These are phyloP conservation scores for Flaveria trinervia DNA, from an alignment of 129 eudicot genomes.

Conservation along the genomic window DNA sequence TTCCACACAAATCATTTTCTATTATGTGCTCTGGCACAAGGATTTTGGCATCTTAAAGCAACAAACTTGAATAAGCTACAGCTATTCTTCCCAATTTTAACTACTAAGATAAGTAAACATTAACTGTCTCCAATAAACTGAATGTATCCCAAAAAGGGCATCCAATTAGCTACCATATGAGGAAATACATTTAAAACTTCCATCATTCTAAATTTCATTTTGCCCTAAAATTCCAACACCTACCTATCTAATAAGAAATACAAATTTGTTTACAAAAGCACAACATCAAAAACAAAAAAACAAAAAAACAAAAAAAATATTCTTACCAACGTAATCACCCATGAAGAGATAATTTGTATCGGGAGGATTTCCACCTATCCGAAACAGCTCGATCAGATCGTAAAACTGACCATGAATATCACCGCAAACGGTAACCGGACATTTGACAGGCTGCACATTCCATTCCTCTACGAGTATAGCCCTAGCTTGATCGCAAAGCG, in stretches of 20 bases:
- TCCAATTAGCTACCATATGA: conserved; percentile 6
- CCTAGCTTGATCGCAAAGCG: conserved; percentile 79
- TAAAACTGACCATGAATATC: conserved; percentile 84
- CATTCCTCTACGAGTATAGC: conserved; percentile 86
- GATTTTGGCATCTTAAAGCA: neutral
- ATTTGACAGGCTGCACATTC: conserved; percentile 89
- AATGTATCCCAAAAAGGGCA: neutral
- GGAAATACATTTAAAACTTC: neutral
- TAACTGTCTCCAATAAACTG: neutral
- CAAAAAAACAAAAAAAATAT: neutral
- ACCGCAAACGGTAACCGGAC: conserved; percentile 85
- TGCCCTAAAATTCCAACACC: conserved; percentile 13
- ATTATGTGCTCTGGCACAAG: neutral
- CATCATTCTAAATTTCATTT: neutral
- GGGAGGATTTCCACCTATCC: conserved; percentile 75
- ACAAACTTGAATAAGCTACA: conserved; percentile 8
- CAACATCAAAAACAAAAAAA: neutral
- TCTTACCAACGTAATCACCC: conserved; percentile 91
- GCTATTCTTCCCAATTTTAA: neutral
- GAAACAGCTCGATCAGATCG: conserved; percentile 73
- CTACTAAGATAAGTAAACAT: neutral
- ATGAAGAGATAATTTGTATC: conserved; percentile 91
- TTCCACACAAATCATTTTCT: conserved; percentile 6
- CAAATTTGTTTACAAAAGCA: neutral
- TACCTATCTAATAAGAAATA: neutral